These are phyloP conservation scores for Didymella arachidicola DNA, from an alignment of 2,329 filamentous ascomycete species.

Conservation along the genomic window DNA sequence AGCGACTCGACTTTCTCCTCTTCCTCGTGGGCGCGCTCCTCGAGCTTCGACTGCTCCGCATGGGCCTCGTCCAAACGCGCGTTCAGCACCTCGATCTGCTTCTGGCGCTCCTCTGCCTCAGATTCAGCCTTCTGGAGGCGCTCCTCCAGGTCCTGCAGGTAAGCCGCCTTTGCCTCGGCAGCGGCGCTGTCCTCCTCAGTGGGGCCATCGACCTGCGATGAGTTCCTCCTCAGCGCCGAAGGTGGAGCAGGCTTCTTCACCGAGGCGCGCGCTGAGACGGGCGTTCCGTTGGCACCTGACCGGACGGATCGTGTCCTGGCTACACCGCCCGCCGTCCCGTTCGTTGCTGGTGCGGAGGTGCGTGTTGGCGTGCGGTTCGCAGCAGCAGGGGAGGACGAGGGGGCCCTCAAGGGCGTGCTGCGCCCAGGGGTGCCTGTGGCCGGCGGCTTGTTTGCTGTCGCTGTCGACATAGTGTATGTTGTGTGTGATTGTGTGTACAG, in stretches of 20 bases:
- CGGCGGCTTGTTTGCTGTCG: slow-evolving; percentile 48
- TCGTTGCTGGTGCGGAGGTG: slow-evolving; percentile 40
- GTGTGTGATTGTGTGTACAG: slow-evolving; percentile 7
- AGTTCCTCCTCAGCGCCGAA: slow-evolving; percentile 45
- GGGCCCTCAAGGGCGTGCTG: slow-evolving; percentile 33
- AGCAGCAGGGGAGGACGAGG: slow-evolving; percentile 43
- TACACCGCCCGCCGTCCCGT: slow-evolving; percentile 39
- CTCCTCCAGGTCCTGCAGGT: slow-evolving; percentile 84
- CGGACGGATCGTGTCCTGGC: slow-evolving; percentile 43
- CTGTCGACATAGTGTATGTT: slow-evolving; percentile 41
- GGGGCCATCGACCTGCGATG: slow-evolving; percentile 47
- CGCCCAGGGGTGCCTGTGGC: slow-evolving; percentile 43
- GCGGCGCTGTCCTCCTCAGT: slow-evolving; percentile 64
- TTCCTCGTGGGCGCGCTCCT: slow-evolving; percentile 86
- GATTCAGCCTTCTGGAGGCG: slow-evolving; percentile 82
- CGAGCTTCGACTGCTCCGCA: slow-evolving; percentile 82
- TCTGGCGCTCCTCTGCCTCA: slow-evolving; percentile 78
- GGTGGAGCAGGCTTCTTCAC: slow-evolving; percentile 47
- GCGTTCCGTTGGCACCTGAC: slow-evolving; percentile 43
- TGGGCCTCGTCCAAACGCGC: slow-evolving; percentile 84
- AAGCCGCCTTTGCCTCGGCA: slow-evolving; percentile 78
- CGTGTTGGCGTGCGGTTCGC: slow-evolving; percentile 45
- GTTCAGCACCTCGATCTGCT: slow-evolving; percentile 85
- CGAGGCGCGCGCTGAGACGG: slow-evolving; percentile 51
- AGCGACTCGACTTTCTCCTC: slow-evolving; percentile 84